A percentile compares a stretch with the other conserved stretches of the same genome.
phyloP scores from a whole-genome alignment of 352 stramenopile genomes.

The Thraustochytrium striatum region DNA sequence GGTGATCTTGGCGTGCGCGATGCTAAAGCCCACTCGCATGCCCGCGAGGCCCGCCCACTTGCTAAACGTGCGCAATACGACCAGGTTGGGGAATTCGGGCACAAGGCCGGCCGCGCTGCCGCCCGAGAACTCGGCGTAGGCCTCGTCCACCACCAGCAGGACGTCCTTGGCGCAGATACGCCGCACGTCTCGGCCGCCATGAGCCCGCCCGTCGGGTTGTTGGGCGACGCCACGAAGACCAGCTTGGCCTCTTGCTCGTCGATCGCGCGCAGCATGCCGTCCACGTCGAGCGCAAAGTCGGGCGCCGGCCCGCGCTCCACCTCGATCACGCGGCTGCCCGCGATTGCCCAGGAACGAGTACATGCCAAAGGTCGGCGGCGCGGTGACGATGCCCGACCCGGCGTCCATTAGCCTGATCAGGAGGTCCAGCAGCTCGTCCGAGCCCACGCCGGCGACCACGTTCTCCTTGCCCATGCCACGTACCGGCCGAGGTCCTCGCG shows the following conservation, averaged over 20 bases:
- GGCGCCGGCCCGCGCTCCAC: slow-evolving; percentile 8
- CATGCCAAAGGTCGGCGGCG: slow-evolving; percentile 52
- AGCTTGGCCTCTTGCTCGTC: slow-evolving; percentile 42
- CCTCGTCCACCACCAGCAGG: slow-evolving; percentile 49
- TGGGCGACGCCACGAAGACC: slow-evolving; percentile 50
- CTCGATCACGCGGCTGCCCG: slow-evolving; percentile 23
- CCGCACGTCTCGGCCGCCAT: slow-evolving; percentile 47
- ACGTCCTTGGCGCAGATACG: slow-evolving; percentile 14
- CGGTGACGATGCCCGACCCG: slow-evolving; percentile 36
- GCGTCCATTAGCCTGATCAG: slow-evolving; percentile 49
- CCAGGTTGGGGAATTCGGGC: slow-evolving; percentile 41
- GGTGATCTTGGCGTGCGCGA: slow-evolving; percentile 46
- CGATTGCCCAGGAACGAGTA: slow-evolving; percentile 52
- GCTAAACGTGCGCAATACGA: slow-evolving; percentile 51
- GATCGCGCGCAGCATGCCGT: slow-evolving; percentile 39
- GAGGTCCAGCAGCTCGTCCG: slow-evolving; percentile 51
- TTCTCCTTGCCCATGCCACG: slow-evolving; percentile 30
- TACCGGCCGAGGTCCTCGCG: slow-evolving; percentile 47
- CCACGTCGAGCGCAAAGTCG: slow-evolving; percentile 49
- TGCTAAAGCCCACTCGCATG: slow-evolving; percentile 41
- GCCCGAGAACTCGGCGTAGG: slow-evolving; percentile 50
- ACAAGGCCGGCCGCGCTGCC: slow-evolving; percentile 34
- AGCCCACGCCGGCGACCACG: slow-evolving; percentile 48
- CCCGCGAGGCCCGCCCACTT: slow-evolving; percentile 52
- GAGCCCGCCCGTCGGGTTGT: slow-evolving; percentile 51